A percentile compares a stretch with the other conserved stretches of the same genome.
These are phyloP conservation scores for Gastrolobium bilobum DNA, from an alignment of 306 rosid species.

Conservation along the genomic window DNA sequence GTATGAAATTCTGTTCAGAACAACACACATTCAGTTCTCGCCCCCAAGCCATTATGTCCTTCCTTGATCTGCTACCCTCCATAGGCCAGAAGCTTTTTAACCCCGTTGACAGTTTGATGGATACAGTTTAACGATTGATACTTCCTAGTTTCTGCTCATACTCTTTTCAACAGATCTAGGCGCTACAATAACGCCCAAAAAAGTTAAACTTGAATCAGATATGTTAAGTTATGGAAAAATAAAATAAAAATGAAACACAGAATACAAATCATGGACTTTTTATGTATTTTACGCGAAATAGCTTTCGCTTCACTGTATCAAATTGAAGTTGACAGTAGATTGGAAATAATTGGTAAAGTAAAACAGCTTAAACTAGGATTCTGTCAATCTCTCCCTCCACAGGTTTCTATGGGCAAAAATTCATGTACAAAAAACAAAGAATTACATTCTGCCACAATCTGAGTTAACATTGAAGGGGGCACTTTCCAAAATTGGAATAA, in stretches of 20 bases:
- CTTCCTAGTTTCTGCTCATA: conserved; percentile 65
- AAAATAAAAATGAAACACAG: neutral
- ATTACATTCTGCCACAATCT: neutral
- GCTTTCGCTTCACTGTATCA: neutral
- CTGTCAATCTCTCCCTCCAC: neutral
- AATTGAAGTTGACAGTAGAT: neutral
- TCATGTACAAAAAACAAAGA: neutral
- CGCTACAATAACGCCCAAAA: conserved; percentile 60
- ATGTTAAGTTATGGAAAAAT: neutral
- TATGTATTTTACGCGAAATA: neutral
- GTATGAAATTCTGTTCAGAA: conserved; percentile 55
- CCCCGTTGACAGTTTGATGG: conserved; percentile 49
- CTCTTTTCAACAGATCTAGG: conserved; percentile 83
- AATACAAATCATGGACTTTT: neutral
- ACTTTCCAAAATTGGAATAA: neutral
- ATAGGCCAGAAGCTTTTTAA: conserved; percentile 40
- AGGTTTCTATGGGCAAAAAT: neutral
- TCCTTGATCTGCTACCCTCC: conserved; percentile 36
- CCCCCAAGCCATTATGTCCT: conserved; percentile 20
- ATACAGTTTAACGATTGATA: conserved; percentile 36
- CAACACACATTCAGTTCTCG: conserved; percentile 45
- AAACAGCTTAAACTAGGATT: neutral
- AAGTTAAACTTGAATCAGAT: conserved; percentile 17
- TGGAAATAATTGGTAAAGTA: neutral
- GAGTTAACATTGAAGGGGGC: neutral